phyloP scores from a whole-genome alignment of 192 early-diverging fungal species.

The Fimicolochytrium jonesii region DNA sequence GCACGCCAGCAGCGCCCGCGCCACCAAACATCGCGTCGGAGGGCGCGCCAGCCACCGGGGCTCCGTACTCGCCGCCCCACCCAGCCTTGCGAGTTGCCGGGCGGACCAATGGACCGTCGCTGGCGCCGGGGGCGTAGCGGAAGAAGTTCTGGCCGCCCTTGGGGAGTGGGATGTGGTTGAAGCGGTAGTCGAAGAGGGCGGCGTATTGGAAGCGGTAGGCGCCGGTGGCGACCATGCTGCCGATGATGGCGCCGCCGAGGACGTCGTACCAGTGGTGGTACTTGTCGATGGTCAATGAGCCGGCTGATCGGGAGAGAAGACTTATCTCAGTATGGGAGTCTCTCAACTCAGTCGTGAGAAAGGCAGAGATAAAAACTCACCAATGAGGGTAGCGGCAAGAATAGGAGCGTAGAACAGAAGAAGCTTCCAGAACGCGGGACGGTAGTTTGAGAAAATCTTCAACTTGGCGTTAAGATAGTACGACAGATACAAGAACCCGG shows the following conservation, averaged over 20 bases:
- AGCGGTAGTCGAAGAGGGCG: constrained; percentile 5
- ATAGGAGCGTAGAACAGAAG: constrained; percentile 14
- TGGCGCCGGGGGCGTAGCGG: not conserved
- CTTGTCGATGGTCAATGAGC: constrained; percentile 16
- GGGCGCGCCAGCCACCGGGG: not conserved
- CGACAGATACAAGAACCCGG: constrained; percentile 7
- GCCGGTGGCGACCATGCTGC: not conserved
- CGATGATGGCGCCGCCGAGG: constrained; percentile 15
- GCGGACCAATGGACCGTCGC: not conserved
- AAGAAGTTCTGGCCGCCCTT: not conserved
- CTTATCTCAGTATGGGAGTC: too few relatives aligned
- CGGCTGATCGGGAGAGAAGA: too few relatives aligned
- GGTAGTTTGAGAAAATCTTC: constrained; percentile 15
- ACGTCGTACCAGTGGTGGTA: constrained; percentile 19
- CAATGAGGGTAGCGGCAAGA: constrained; percentile 23
- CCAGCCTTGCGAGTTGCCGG: constrained; percentile 18
- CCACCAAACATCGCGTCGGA: not conserved
- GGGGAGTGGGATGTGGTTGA: constrained; percentile 19
- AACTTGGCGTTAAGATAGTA: constrained; percentile 11
- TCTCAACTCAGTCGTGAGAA: too few relatives aligned
- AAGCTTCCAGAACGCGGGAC: constrained; percentile 10
- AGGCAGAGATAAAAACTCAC: too few relatives aligned
- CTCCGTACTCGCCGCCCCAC: too few relatives aligned
- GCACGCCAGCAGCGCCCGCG: not conserved
- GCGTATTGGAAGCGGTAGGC: constrained; percentile 21